Percentiles rank a stretch among this genome's conserved stretches.
Conservation (phyloP, 2,329 filamentous ascomycete species). For the Blastomyces parvus region DNA sequence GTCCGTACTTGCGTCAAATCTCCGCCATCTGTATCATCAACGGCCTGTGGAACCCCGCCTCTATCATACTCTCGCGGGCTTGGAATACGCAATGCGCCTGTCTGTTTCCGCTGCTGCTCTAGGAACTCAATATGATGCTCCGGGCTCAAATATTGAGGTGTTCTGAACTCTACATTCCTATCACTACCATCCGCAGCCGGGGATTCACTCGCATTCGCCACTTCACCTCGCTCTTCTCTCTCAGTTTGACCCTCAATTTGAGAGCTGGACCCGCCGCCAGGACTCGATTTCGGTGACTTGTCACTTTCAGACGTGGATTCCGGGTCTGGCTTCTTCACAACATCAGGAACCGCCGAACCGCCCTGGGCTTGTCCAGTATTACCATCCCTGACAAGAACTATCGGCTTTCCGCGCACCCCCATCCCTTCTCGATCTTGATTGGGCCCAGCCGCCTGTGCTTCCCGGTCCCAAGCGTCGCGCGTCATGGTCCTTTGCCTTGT, state of each 20-base stretch:
- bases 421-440: slow-evolving; percentile 27
- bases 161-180: slow-evolving; percentile 47
- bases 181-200: slow-evolving; percentile 26
- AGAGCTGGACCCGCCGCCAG: not conserved
- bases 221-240: slow-evolving; percentile 10
- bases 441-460: slow-evolving; percentile 23
- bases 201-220: not conserved
- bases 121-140: slow-evolving; percentile 83
- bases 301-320: slow-evolving; percentile 22
- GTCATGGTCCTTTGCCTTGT: slow-evolving; percentile 49
- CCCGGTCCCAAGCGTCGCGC: slow-evolving; percentile 25
- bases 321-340: slow-evolving; percentile 18
- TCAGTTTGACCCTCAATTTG: slow-evolving; percentile 7
- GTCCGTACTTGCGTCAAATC: slow-evolving; percentile 25
- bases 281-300: not conserved
- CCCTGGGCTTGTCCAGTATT: slow-evolving; percentile 23
- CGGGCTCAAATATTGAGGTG: slow-evolving; percentile 47
- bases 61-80: slow-evolving; percentile 83
- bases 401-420: slow-evolving; percentile 31
- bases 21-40: slow-evolving; percentile 28
- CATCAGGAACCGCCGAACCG: slow-evolving; percentile 15
- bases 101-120: slow-evolving; percentile 69
- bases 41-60: slow-evolving; percentile 59
- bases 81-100: slow-evolving; percentile 73
- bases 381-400: slow-evolving; percentile 30